phyloP scores from a whole-genome alignment of 2,329 filamentous ascomycete species.

The Sporothrix sp. region DNA sequence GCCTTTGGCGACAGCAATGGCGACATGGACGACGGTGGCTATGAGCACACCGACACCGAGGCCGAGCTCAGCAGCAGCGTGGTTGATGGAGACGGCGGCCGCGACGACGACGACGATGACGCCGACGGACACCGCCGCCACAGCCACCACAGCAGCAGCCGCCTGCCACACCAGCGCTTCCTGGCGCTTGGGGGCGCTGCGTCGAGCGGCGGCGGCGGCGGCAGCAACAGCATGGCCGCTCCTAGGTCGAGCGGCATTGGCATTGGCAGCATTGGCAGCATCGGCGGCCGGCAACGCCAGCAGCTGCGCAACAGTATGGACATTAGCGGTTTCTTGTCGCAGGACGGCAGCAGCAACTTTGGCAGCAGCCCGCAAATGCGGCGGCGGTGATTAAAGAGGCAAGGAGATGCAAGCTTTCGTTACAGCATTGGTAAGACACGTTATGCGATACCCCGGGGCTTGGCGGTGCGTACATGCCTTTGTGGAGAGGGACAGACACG shows the following conservation, averaged over 20 bases:
- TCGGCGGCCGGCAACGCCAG: conserved; percentile 11
- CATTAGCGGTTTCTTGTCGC: conserved; percentile 44
- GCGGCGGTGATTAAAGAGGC: conserved; percentile 20
- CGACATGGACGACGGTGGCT: no score
- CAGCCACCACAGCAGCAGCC: no score
- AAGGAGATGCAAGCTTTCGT: neutral
- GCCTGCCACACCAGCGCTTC: conserved; percentile 14
- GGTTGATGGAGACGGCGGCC: neutral
- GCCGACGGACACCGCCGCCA: no score
- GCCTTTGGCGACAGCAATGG: conserved; percentile 13
- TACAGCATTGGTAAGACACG: neutral
- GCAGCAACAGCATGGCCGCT: neutral
- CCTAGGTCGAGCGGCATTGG: conserved; percentile 3
- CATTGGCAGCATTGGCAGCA: neutral
- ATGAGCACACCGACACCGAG: conserved; percentile 72
- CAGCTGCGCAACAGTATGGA: conserved; percentile 44
- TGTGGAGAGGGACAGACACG: no score
- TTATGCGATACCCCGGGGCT: neutral
- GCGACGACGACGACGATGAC: conserved; percentile 27
- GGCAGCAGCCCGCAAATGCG: conserved; percentile 45
- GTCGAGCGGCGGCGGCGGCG: no score
- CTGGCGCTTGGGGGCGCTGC: conserved; percentile 1
- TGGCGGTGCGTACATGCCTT: no score
- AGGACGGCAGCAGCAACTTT: conserved; percentile 48
- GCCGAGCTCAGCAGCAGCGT: conserved; percentile 43